Conservation (phyloP, 805 yeast species). For the Priceomyces fermenticarens region DNA sequence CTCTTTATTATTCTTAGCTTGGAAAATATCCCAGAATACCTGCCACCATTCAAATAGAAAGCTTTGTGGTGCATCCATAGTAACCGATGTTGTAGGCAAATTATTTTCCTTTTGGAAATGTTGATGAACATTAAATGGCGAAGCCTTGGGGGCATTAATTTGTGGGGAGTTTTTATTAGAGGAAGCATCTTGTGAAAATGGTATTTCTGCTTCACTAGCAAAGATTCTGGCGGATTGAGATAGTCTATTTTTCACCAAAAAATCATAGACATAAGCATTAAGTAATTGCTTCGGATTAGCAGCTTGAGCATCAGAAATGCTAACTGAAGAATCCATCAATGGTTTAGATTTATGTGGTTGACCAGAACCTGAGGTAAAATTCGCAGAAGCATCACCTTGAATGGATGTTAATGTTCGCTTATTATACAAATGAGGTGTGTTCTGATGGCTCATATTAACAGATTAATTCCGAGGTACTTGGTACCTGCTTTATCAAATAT, state of each 20-base stretch:
- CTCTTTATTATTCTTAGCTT: conserved; percentile 69
- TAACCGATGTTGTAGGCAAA: conserved; percentile 48
- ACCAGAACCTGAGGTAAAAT: conserved; percentile 2
- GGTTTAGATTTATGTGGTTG: conserved; percentile 16
- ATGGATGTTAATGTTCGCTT: conserved; percentile 27
- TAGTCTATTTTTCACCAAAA: conserved; percentile 69
- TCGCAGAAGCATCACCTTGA: conserved; percentile 6
- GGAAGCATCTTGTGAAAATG: conserved; percentile 18
- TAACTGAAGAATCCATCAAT: conserved; percentile 25
- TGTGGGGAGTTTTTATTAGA: conserved; percentile 26
- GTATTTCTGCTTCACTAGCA: conserved; percentile 72
- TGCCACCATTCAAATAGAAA: conserved; percentile 95
- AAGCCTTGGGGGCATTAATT: conserved; percentile 6
- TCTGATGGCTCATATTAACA: conserved; percentile 31
- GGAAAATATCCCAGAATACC: conserved; percentile 90
- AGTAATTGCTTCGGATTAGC: conserved; percentile 55
- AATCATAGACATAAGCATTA: conserved; percentile 86
- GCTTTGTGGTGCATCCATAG: conserved; percentile 83
- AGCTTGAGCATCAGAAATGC: conserved; percentile 43
- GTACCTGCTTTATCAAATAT: too few relatives aligned
- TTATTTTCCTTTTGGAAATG: conserved; percentile 38
- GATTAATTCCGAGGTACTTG: background rate
- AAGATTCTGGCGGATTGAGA: conserved; percentile 72
- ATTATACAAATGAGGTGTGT: conserved; percentile 33
- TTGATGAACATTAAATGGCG: conserved; percentile 7